phyloP scores from a whole-genome alignment of 352 stramenopile species.

The Phytopythium delawarense region DNA sequence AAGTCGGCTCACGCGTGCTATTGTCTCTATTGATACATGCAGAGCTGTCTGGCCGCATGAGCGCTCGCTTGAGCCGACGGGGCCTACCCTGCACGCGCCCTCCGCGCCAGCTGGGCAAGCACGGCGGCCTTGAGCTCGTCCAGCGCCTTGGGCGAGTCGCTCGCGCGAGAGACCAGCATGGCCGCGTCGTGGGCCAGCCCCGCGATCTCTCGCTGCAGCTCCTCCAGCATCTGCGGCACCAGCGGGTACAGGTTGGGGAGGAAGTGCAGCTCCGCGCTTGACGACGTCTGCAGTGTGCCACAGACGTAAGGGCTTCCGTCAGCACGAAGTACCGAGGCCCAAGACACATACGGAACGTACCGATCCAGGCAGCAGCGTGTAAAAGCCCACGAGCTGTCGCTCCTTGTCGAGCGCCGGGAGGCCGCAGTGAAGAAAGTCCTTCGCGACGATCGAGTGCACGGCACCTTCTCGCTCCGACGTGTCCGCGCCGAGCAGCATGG shows the following conservation, averaged over 20 bases:
- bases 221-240: conserved; percentile 52
- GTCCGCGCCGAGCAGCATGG: conserved; percentile 27
- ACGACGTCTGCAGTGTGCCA: conserved; percentile 11
- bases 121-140: conserved; percentile 28
- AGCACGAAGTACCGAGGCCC: too few species aligned
- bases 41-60: not conserved
- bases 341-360: not conserved
- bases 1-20: not conserved
- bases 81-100: not conserved
- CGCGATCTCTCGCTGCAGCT: conserved; percentile 33
- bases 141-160: conserved; percentile 11
- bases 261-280: conserved; percentile 40
- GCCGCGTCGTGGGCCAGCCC: conserved; percentile 21
- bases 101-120: conserved; percentile 7
- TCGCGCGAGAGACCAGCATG: conserved; percentile 13
- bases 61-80: not conserved
- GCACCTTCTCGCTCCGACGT: conserved; percentile 15
- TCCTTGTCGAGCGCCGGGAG: conserved; percentile 51
- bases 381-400: conserved; percentile 50
- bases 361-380: conserved; percentile 24
- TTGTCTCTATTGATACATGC: not conserved
- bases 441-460: conserved; percentile 33
- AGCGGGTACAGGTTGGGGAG: conserved; percentile 56
- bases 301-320: too few species aligned
- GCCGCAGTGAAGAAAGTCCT: conserved; percentile 58